Conservation (phyloP, 2,329 filamentous ascomycete species). For the Colletotrichum sp. region DNA sequence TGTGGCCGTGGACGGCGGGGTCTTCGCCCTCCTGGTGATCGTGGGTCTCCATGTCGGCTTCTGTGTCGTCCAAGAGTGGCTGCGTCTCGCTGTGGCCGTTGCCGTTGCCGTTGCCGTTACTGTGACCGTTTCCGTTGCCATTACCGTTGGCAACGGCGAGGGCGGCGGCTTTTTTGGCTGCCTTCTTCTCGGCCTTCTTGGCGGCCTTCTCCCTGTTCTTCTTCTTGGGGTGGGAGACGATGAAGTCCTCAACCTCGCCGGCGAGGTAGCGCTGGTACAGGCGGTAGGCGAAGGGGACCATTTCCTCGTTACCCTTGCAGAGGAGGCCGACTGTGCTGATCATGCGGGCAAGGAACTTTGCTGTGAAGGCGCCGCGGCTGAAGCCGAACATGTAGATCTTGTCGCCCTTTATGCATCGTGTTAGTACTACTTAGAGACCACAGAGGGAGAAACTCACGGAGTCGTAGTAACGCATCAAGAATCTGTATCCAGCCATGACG, state of each 20-base stretch:
- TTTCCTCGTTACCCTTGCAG: conserved; percentile 57
- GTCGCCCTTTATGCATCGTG: conserved; percentile 36
- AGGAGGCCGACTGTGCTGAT: conserved; percentile 53
- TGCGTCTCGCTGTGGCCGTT: neutral
- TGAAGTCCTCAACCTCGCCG: conserved; percentile 40
- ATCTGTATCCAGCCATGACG: conserved; percentile 57
- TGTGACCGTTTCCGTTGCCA: neutral
- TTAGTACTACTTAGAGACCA: too few relatives aligned
- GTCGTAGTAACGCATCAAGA: conserved; percentile 59
- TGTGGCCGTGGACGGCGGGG: conserved; percentile 26
- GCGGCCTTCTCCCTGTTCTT: conserved; percentile 16
- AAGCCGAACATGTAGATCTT: conserved; percentile 62
- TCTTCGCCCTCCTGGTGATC: conserved; percentile 19
- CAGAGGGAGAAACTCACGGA: neutral
- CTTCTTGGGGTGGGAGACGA: conserved; percentile 22
- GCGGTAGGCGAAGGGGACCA: conserved; percentile 55
- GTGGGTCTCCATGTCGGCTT: conserved; percentile 24
- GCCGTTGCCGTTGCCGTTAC: neutral
- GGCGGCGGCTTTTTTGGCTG: neutral
- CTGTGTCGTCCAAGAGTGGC: conserved; percentile 26
- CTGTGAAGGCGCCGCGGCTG: conserved; percentile 56
- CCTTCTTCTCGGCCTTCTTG: conserved; percentile 16
- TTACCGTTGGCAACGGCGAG: neutral
- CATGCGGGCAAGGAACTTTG: conserved; percentile 59
- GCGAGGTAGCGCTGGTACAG: conserved; percentile 46